Evolutionary conservation across 305 asterid genomes (phyloP), one percentile per base, ranked within the genome.

Genomic region (Solanum hybrid): DNA sequence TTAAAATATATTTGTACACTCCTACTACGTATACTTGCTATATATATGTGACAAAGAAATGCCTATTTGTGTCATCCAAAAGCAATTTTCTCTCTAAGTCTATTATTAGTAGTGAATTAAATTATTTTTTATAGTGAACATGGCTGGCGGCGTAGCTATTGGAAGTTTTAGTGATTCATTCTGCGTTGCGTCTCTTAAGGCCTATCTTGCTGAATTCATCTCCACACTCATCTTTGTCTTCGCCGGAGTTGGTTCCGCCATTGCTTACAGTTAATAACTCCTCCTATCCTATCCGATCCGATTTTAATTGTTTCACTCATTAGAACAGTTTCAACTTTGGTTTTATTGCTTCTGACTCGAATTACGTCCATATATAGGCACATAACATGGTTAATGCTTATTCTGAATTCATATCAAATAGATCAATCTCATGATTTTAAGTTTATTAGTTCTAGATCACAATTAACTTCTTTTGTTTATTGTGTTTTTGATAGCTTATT

Each of bases 211-310:
- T 26, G 99, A 96, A 92, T 96, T 96, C 95, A 96, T 95, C 94
- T 96, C 99, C 94, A 96, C 99, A 76, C 76, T 95, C 92, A 95
- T 96, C 90, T 96, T 96, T 91, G 94, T 96, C 92, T 95, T 96
- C 90, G 98, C 98, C 81, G 98, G 99, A 75, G 99, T 95, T 91
- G 99, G 99, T 89, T 96, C 99, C 69, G 98, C 98, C 95, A 95
- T 96, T 13, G 99, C 99, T 34, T 96, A 67, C 96, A 94, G 98
- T 95, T 89, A 92, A 73, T 92, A 86, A 20, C 5, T 46, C 46
- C 11, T 14, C 64, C 64, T 14, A 46, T 46, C 16, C 31, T 6
- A 13, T 64, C 28, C 79, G 8, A 33, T n/a, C n/a, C n/a, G n/a
- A n/a, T n/a, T 73, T 39, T 8, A 11, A 1, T 10, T 46, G 6